Percentiles rank a stretch among this genome's conserved stretches.
Evolutionary conservation across 768 basidiomycete genomes (phyloP).

Genomic region (Pleurotus citrinopileatus): DNA sequence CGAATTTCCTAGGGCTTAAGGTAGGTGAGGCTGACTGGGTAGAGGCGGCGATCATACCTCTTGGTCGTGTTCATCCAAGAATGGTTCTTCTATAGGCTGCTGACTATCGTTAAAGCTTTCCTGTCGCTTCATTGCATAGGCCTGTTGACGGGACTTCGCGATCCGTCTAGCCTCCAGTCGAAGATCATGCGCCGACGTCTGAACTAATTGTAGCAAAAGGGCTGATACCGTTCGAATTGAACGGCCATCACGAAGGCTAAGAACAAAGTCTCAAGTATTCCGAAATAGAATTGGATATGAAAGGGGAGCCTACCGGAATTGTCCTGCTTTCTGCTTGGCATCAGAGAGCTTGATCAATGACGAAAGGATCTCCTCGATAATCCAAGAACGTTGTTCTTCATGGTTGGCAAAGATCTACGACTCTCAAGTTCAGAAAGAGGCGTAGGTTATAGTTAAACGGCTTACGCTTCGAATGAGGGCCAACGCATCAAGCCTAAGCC

Average conservation of each 20-base stretch:
- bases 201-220: conserved; percentile 90
- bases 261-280: conserved; percentile 1
- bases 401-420: conserved; percentile 86
- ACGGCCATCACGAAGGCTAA: conserved; percentile 82
- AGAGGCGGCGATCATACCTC: conserved; percentile 60
- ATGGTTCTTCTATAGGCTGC: conserved; percentile 35
- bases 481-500: conserved; percentile 76
- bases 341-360: conserved; percentile 90
- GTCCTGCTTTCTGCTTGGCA: conserved; percentile 85
- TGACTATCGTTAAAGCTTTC: conserved; percentile 55
- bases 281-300: neutral
- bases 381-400: conserved; percentile 90
- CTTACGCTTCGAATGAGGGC: conserved; percentile 83
- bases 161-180: conserved; percentile 63
- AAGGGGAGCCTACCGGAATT: conserved; percentile 64
- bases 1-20: conserved; percentile 55
- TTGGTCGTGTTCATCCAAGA: conserved; percentile 65
- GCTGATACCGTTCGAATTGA: conserved; percentile 95
- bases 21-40: neutral
- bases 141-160: conserved; percentile 59
- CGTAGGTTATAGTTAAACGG: conserved; percentile 12
- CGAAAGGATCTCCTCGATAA: conserved; percentile 93
- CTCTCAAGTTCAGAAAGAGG: neutral
- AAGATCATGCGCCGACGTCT: conserved; percentile 91
- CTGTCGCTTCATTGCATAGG: conserved; percentile 57